Percentiles rank a stretch among this genome's conserved stretches.
Conservation (phyloP, 768 basidiomycete genomes). For the Auricularia auricula-judae region DNA sequence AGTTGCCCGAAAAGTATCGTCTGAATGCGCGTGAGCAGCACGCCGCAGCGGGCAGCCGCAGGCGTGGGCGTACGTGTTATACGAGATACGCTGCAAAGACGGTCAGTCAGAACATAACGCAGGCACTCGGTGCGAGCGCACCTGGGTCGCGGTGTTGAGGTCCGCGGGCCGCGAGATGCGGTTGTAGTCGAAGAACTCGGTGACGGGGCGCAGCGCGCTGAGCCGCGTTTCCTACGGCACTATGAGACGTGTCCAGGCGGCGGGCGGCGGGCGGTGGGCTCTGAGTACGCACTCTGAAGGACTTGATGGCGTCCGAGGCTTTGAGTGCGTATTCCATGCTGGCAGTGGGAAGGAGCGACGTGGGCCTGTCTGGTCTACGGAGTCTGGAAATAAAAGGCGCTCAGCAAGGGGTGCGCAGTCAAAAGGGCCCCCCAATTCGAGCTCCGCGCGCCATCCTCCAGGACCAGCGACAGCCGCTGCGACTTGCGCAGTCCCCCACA, state of each 20-base stretch:
- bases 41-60: not conserved
- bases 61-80: constrained; percentile 48
- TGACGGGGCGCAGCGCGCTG: constrained; percentile 57
- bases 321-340: constrained; percentile 58
- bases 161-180: constrained; percentile 78
- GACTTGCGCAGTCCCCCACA: too few species aligned
- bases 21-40: not conserved
- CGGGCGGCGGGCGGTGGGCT: not conserved
- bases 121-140: constrained; percentile 23
- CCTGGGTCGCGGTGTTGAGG: constrained; percentile 66
- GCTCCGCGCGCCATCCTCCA: constrained; percentile 8
- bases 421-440: not conserved
- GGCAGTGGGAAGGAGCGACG: constrained; percentile 4
- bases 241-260: not conserved
- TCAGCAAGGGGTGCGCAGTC: not conserved
- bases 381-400: not conserved
- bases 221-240: constrained; percentile 59
- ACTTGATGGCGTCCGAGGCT: constrained; percentile 56
- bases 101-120: not conserved
- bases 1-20: constrained; percentile 88
- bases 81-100: constrained; percentile 64
- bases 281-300: constrained; percentile 45
- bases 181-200: constrained; percentile 77
- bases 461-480: not conserved
- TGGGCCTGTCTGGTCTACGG: not conserved